These are phyloP conservation scores for Trichoderma simmonsii DNA, from an alignment of 2,329 filamentous ascomycete species.

Conservation along the genomic window DNA sequence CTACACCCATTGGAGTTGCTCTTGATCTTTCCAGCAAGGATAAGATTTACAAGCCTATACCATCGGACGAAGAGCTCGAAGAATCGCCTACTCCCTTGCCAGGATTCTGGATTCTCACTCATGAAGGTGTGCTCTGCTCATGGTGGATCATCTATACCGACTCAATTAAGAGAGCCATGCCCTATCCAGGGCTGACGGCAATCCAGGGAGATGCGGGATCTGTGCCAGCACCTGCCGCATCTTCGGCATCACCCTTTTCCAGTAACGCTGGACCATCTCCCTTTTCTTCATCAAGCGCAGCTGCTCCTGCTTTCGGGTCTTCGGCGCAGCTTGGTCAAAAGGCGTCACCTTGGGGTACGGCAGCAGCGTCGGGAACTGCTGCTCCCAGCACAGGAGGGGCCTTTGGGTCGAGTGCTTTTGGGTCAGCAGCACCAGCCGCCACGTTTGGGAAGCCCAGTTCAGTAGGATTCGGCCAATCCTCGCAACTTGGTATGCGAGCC, in stretches of 20 bases:
- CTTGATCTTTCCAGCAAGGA: conserved; percentile 83
- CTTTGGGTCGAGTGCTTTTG: conserved; percentile 48
- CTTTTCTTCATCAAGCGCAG: conserved; percentile 41
- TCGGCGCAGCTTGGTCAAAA: conserved; percentile 49
- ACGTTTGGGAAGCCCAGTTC: conserved; percentile 49
- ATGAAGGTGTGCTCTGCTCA: conserved; percentile 77
- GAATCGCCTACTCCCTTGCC: conserved; percentile 79
- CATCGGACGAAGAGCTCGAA: conserved; percentile 70
- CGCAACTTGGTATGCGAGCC: conserved; percentile 44
- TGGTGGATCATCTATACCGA: conserved; percentile 96
- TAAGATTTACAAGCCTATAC: conserved; percentile 73
- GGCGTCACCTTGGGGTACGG: conserved; percentile 49
- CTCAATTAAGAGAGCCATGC: conserved; percentile 69
- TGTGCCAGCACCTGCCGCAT: conserved; percentile 28
- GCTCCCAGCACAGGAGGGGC: conserved; percentile 34
- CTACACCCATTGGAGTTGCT: conserved; percentile 76
- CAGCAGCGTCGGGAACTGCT: conserved; percentile 28
- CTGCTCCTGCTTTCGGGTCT: conserved; percentile 46
- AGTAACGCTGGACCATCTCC: conserved; percentile 30
- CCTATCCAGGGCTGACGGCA: conserved; percentile 67
- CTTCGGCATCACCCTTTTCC: conserved; percentile 34
- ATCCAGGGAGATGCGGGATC: conserved; percentile 38
- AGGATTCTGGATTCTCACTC: conserved; percentile 78
- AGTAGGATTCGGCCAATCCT: conserved; percentile 53
- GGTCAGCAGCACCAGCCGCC: conserved; percentile 37